Base-by-base conservation (phyloP, 1,284 basidiomycete species). In the Cutaneotrichosporon daszewskae region DNA sequence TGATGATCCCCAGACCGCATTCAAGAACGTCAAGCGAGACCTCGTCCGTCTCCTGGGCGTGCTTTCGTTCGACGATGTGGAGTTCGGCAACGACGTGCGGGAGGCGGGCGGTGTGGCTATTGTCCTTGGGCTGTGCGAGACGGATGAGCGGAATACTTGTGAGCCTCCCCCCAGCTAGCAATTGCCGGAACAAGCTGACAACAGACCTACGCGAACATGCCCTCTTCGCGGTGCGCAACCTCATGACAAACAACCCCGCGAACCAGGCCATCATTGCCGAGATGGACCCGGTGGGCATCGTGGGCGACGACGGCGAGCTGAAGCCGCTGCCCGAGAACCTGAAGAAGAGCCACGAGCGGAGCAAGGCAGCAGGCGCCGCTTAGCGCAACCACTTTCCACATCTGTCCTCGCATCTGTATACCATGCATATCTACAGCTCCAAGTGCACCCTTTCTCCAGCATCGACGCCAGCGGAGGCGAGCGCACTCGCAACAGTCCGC, bases 81-180 rank as follows among this genome's bases (percentile, higher is more conserved):
- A 65, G 16, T 78, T 82, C 34, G 88, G 91, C 62, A 84, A 91
- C 62, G 77, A 78, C 7, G 77, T 84, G 29, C 77, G 88, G 28
- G 70, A 68, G 33, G 78, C 75, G 43, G 82, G 79, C 6, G 89
- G 89, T 23, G 80, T 94, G 46, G 76, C 81, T 43, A 77, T 87
- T 32, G 76, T 94, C 6, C 80, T 94, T 76, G 83, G 83, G 55
- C 74, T 90, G 72, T 92, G 87, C 64, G 85, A 87, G 18, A 76
- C 89, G 20, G 89, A 95, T 64, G 88, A 91, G 57, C 73, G 82
- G 45, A 94, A 92, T 68, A 87, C 88, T 31, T 91, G 89, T 92
- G 64, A 66, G 82, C 77, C 2, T 19, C n/a, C n/a, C 19, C 1
- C 35, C 13, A 23, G 6, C 13, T 19, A 33, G 14, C 14, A 9